phyloP scores from a whole-genome alignment of 192 early-diverging fungal species.

The Entophlyctis helioformis region DNA sequence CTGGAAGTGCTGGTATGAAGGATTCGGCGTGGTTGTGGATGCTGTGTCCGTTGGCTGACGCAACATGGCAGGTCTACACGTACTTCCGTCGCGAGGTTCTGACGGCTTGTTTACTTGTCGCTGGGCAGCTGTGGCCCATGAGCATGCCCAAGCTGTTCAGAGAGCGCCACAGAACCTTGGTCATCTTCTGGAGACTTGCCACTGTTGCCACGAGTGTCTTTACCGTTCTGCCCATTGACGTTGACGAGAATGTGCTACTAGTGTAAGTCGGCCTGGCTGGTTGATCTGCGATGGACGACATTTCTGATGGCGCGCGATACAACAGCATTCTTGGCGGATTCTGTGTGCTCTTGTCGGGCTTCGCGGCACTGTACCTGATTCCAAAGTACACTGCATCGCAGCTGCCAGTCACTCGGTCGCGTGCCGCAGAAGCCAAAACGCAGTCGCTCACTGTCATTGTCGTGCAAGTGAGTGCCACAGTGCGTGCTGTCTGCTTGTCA shows the following conservation, averaged over 20 bases:
- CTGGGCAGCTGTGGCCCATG: conserved; percentile 55
- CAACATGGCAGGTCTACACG: conserved; percentile 57
- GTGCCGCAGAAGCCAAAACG: too few relatives aligned
- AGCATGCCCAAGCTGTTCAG: conserved; percentile 38
- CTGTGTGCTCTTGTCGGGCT: conserved; percentile 11
- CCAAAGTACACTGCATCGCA: conserved; percentile 7
- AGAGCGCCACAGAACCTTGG: conserved; percentile 27
- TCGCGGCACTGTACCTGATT: conserved; percentile 10
- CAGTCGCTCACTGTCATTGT: too few relatives aligned
- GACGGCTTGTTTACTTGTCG: conserved; percentile 46
- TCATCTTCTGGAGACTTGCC: conserved; percentile 49
- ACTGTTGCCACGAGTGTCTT: conserved; percentile 72
- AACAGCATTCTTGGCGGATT: conserved; percentile 18
- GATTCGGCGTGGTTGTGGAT: neutral
- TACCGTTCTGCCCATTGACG: conserved; percentile 80
- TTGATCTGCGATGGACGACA: too few relatives aligned
- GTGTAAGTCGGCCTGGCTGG: conserved; percentile 23
- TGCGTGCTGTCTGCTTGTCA: too few relatives aligned
- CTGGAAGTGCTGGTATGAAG: conserved; percentile 64
- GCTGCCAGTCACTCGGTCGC: conserved; percentile 4
- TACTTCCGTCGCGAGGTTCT: conserved; percentile 71
- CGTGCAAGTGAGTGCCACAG: too few relatives aligned
- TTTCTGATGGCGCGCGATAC: neutral
- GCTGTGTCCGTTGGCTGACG: too few relatives aligned
- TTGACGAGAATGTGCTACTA: conserved; percentile 55